Percentiles rank a stretch among this genome's conserved stretches.
Evolutionary conservation across 202 grass and related monocot genomes (phyloP).

Genomic region (Schoenoplectus triqueter): DNA sequence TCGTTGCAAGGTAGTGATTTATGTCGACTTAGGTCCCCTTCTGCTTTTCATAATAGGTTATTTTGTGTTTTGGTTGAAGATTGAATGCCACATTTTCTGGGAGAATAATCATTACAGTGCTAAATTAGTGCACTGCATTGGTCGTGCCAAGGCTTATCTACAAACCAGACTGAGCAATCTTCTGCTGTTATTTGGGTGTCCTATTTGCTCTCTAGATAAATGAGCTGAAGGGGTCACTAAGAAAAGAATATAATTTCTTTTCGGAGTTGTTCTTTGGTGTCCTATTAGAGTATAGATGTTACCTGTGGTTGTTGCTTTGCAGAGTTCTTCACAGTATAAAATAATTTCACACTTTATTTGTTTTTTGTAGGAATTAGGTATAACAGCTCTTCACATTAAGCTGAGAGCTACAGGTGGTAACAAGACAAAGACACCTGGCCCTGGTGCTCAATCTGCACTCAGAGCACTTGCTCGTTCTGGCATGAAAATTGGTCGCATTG

Average conservation of each 20-base stretch:
- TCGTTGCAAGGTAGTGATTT: constrained; percentile 71
- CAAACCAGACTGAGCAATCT: not conserved
- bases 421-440: constrained; percentile 90
- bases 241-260: not conserved
- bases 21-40: not conserved
- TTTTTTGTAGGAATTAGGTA: constrained; percentile 69
- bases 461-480: constrained; percentile 93
- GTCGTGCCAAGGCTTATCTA: not conserved
- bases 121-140: too few relatives aligned
- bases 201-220: not conserved
- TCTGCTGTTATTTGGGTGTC: not conserved
- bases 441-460: constrained; percentile 88
- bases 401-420: constrained; percentile 88
- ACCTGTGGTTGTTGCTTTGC: not conserved
- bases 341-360: not conserved
- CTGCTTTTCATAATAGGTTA: not conserved
- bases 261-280: not conserved
- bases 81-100: not conserved
- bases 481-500: constrained; percentile 94
- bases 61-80: not conserved
- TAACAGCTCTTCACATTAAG: constrained; percentile 92
- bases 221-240: not conserved
- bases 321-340: not conserved
- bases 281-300: not conserved
- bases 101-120: not conserved